Evolutionary conservation across 2,329 filamentous ascomycete species (phyloP).

Genomic region (Erysiphe pulchra): DNA sequence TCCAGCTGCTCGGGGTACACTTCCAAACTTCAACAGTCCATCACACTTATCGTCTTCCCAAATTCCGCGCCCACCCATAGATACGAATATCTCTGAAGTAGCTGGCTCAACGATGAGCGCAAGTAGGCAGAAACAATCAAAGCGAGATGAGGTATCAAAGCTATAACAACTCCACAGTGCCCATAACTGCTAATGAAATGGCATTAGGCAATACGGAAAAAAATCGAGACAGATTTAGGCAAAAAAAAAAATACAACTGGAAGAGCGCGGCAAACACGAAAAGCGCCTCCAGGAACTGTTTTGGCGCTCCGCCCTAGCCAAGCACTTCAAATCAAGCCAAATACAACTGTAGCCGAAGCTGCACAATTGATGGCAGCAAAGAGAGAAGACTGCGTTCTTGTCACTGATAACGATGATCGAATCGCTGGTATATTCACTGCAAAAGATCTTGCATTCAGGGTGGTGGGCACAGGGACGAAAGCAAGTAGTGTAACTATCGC

Average conservation of each 20-base stretch:
- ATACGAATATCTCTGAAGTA: conserved; percentile 26
- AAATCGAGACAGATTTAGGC: conserved; percentile 90
- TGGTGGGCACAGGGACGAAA: conserved; percentile 76
- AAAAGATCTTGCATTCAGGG: conserved; percentile 92
- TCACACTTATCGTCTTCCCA: conserved; percentile 20
- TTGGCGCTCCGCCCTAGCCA: conserved; percentile 86
- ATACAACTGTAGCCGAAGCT: conserved; percentile 79
- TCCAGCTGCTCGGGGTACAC: conserved; percentile 26
- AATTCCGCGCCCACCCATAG: conserved; percentile 49
- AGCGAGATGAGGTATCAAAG: conserved; percentile 77
- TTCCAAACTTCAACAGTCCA: conserved; percentile 32
- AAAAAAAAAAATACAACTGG: conserved; percentile 75
- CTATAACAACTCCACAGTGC: conserved; percentile 2
- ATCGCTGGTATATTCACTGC: conserved; percentile 98
- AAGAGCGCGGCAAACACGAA: conserved; percentile 63
- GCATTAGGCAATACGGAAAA: conserved; percentile 69
- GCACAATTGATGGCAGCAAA: conserved; percentile 98
- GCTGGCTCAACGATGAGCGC: conserved; percentile 51
- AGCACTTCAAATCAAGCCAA: conserved; percentile 90
- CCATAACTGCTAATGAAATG: conserved; percentile 5
- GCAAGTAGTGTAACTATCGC: conserved; percentile 76
- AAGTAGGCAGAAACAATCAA: conserved; percentile 86
- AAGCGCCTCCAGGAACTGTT: conserved; percentile 87
- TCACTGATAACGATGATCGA: conserved; percentile 91
- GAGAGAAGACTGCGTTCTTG: conserved; percentile 88